Base-by-base conservation (phyloP, 495 filamentous ascomycete species). In the Choiromyces venosus region DNA sequence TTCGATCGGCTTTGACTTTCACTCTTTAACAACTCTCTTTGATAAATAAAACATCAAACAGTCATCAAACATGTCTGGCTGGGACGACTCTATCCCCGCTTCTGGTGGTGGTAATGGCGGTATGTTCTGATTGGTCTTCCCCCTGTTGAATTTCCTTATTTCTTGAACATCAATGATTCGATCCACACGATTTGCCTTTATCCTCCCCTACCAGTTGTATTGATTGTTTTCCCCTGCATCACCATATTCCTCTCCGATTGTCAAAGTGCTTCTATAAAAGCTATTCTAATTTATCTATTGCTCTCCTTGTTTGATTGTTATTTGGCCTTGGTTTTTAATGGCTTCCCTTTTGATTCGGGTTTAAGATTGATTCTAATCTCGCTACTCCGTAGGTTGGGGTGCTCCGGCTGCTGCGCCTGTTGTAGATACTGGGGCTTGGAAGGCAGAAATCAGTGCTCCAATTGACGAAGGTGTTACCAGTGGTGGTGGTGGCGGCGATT, bases 341-440 rank as follows among this genome's bases (percentile, higher is more conserved):
- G 40, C 33, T 61, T 65, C 9, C 12, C 25, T 44, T 67, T 67
- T 35, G 9, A 33, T 56, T 75, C 42, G 1, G 25, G 9, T 7
- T 19, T 33, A 12, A 37, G 12, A 12, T 61, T 52, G 36, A 19
- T 6, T 37, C 21, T 42, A 33, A 38, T 37, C 56, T 52, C 61
- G 38, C 10, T 16, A 35, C 65, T 71, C 3, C 29, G n/a, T 25
- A 76, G 74, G 73, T 67, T 66, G 73, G 73, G 74, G 82, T 83
- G 66, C 80, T 82, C 64, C 76, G 82, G 75, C 67, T 78, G 35
- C 37, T 56, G 64, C 71, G 36, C 37, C 35, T n/a, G 37, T 65
- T 39, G 66, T 8, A n/a, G 18, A 37, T 25, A 46, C 66, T 21
- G 37, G 21, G 65, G 19, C 66, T 19, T 44, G 66, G 33, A 38